Conservation (phyloP, 176 grass and related monocot genomes). For the Otatea glauca region DNA sequence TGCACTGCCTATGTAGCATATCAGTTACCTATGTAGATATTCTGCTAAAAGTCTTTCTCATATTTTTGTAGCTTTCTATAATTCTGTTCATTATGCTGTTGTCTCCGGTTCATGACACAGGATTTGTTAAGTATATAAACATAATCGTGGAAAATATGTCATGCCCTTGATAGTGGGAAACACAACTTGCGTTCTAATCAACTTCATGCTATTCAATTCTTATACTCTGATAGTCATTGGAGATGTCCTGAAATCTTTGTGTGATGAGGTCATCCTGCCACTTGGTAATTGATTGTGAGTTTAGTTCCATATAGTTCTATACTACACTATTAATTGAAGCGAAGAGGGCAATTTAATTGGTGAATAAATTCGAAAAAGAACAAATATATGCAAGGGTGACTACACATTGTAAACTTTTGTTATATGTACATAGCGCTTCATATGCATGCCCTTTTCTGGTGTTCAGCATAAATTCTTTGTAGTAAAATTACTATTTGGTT, state of each 20-base stretch:
- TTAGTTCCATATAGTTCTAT: slow-evolving; percentile 14
- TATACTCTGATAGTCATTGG: slow-evolving; percentile 1
- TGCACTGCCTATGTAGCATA: slow-evolving; percentile 39
- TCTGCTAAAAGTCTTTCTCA: slow-evolving; percentile 38
- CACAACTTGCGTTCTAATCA: slow-evolving; percentile 19
- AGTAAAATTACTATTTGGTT: background rate
- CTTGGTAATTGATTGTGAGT: slow-evolving; percentile 19
- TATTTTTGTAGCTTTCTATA: slow-evolving; percentile 34
- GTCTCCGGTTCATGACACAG: background rate
- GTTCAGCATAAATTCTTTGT: slow-evolving; percentile 25
- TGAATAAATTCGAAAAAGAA: background rate
- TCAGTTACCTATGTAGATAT: slow-evolving; percentile 36
- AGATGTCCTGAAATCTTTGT: slow-evolving; percentile 27
- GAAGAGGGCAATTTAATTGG: background rate
- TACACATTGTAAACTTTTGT: background rate
- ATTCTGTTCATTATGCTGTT: background rate
- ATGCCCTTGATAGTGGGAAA: slow-evolving; percentile 33
- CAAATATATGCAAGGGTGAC: slow-evolving; percentile 4
- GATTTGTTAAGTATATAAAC: slow-evolving; percentile 29
- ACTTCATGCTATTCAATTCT: slow-evolving; percentile 30
- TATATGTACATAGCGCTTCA: slow-evolving; percentile 10
- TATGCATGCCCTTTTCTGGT: background rate
- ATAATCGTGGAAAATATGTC: background rate
- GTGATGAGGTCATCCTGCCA: background rate
- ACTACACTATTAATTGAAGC: background rate